Base-by-base conservation (phyloP, 306 rosid species). In the Quercus parvula region DNA sequence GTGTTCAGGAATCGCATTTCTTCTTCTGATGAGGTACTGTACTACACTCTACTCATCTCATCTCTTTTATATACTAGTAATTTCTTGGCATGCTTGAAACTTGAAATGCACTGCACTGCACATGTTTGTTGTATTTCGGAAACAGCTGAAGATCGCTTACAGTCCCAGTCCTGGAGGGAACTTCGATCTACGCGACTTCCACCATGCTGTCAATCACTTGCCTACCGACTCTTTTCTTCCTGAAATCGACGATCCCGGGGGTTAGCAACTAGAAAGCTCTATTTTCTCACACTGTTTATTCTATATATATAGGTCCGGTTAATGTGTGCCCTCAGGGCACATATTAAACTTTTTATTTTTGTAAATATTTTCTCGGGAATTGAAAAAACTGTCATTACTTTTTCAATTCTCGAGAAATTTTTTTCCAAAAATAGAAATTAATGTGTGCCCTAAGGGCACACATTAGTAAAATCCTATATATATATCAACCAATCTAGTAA, bases 111-210 rank as follows among this genome's bases (percentile, higher is more conserved):
- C 35, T 33, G 44, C 86, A 38, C 68, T 67, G 70, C 25, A 52
- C 11, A 20, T 81, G 76, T 41, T 44, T 76, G 71, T 62, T 6
- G 66, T 67, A 38, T 28, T 38, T 59, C 38, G 68, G 79, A 27
- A 75, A 80, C 89, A 92, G 97, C 78, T 92, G 84, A 83, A 74
- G 82, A 79, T 92, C 67, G 89, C 89, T 8, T 92, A 90, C 71
- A 76, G 81, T 81, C 88, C 97, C 5, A 76, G 78, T 83, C 88
- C 97, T 3, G 69, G 73, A 15, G 88, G 84, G 77, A 82, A 55
- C 78, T 92, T 92, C 84, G 86, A 76, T 73, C 88, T 92, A 12
- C 88, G 89, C 49, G 91, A 90, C 77, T 92, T 92, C 81, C 94
- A 92, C 78, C 88, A 81, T 11, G 92, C 92, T 75, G 92, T 89